Base-by-base conservation (phyloP, 441 rosid species). In the Adansonia rubrostipa region DNA sequence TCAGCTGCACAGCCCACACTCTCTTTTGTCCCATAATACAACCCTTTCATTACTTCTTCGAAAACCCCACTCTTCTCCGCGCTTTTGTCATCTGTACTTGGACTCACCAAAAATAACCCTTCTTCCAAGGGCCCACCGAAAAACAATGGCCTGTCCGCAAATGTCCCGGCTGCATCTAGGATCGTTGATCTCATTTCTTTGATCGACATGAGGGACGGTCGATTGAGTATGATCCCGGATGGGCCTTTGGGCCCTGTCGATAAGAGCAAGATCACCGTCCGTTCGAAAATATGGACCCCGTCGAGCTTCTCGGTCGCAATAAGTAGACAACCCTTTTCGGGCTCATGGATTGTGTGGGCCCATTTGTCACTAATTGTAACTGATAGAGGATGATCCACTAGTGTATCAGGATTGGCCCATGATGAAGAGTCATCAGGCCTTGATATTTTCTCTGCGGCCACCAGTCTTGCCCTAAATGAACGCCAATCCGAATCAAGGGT, bases 71-170 rank as follows among this genome's bases (percentile, higher is more conserved):
- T 89, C 80, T 84, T 89, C 5, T 63, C 82, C 75, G 86, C 88
- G 45, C 78, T 78, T 0, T 80, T 88, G 44, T 76, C 86, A 0
- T 81, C 90, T 60, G 66, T 84, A 20, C 79, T 78, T 1, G 93
- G 95, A 76, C 86, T 86, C 83, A 91, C 89, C 85, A 95, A 63
- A 78, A 93, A 95, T 62, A 91, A 10, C 76, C 92, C 96, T 28
- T 89, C 98, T 82, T 93, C 95, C 66, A 92, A 56, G 0, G 99
- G 98, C 73, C 98, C 99, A 0, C 99, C 99, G 17, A 93, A 95
- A 85, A 86, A 93, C 78, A 93, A 86, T 6, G 86, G 92, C 80
- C 86, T 78, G 17, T 88, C 93, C 0, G 90, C 79, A 70, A 93
- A 95, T 62, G 89, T 83, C 28, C 89, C 96, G 0, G 86, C 82